phyloP scores from a whole-genome alignment of 345 rosid genomes.

The Eucalyptus polybractea region DNA sequence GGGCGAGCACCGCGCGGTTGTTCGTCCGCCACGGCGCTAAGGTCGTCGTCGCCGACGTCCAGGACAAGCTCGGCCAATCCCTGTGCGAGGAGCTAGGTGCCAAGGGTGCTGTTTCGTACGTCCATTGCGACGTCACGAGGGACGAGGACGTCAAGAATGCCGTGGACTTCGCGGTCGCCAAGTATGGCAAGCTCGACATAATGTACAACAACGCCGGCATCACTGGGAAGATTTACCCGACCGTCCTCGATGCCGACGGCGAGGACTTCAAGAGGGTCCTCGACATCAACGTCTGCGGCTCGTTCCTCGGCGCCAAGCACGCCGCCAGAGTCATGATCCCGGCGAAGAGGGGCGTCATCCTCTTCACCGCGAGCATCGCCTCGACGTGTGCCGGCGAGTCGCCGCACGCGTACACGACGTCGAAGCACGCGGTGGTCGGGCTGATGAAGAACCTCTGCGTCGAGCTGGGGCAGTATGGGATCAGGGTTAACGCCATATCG shows the following conservation, averaged over 20 bases:
- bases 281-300: constrained; percentile 19
- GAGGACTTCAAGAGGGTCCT: constrained; percentile 24
- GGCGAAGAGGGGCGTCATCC: constrained; percentile 17
- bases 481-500: constrained; percentile 23
- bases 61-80: constrained; percentile 24
- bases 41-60: constrained; percentile 22
- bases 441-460: constrained; percentile 27
- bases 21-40: constrained; percentile 28
- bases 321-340: constrained; percentile 41
- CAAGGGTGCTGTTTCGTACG: neutral
- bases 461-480: constrained; percentile 25
- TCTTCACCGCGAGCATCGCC: constrained; percentile 24
- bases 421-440: constrained; percentile 37
- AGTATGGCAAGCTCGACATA: constrained; percentile 26
- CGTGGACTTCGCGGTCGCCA: constrained; percentile 11
- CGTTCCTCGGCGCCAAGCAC: constrained; percentile 32
- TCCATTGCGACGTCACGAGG: constrained; percentile 23
- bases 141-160: constrained; percentile 15
- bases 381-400: constrained; percentile 10
- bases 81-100: constrained; percentile 9
- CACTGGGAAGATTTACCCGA: neutral
- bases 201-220: constrained; percentile 40
- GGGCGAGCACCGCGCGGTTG: constrained; percentile 13
- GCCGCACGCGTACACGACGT: constrained; percentile 16
- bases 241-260: constrained; percentile 1